phyloP scores from a whole-genome alignment of 1,284 basidiomycete species.

The Dichomitus squalens region DNA sequence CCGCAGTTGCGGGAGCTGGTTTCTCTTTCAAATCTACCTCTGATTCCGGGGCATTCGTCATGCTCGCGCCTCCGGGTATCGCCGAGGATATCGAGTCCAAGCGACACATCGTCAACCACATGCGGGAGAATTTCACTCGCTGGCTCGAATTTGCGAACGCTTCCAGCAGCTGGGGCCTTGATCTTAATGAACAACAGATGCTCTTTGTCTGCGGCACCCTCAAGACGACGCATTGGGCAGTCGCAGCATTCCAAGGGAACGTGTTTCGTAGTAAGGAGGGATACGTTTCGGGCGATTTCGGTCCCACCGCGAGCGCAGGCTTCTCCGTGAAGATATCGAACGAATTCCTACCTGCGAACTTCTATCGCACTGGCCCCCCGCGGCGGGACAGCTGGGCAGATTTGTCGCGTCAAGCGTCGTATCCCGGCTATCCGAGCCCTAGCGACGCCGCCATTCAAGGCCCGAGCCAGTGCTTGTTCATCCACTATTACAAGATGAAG shows the following conservation, averaged over 20 bases:
- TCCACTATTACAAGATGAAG: conserved; percentile 29
- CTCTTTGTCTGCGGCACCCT: conserved; percentile 20
- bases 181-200: conserved; percentile 10
- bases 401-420: too few species aligned
- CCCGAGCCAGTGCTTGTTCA: conserved; percentile 27
- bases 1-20: neutral
- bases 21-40: neutral
- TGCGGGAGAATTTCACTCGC: conserved; percentile 17
- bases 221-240: conserved; percentile 20
- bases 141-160: conserved; percentile 27
- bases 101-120: conserved; percentile 13
- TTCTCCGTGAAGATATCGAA: conserved; percentile 2
- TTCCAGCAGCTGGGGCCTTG: neutral
- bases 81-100: neutral
- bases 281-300: neutral
- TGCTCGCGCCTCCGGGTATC: conserved; percentile 4
- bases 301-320: neutral
- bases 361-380: neutral
- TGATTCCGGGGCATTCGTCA: conserved; percentile 12
- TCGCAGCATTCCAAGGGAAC: conserved; percentile 13
- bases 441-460: too few species aligned
- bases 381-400: too few species aligned
- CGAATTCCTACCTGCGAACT: neutral
- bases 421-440: too few species aligned
- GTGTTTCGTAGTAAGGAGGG: neutral